Conservation (phyloP, 495 filamentous ascomycete species). For the Aspergillus olivimuriae region DNA sequence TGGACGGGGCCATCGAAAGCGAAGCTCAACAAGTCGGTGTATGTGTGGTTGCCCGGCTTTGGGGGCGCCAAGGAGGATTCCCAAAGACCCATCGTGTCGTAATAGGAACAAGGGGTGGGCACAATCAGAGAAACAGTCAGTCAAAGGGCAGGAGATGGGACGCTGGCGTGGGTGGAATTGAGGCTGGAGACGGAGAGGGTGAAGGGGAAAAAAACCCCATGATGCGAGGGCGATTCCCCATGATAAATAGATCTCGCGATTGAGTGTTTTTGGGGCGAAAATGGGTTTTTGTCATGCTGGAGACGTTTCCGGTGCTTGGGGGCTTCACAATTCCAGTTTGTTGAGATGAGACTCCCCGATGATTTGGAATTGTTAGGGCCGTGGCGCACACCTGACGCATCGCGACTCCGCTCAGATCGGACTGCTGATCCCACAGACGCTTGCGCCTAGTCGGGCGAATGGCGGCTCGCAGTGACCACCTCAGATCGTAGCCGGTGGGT, state of each 20-base stretch:
- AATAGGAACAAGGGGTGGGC: not conserved
- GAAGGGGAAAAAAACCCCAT: not conserved
- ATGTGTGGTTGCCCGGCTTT: constrained; percentile 17
- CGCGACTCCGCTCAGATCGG: constrained; percentile 17
- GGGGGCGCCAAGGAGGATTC: constrained; percentile 20
- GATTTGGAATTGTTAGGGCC: constrained; percentile 22
- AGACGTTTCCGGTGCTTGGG: constrained; percentile 2
- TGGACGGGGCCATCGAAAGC: constrained; percentile 29
- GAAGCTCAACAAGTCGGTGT: constrained; percentile 39
- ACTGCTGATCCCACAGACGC: constrained; percentile 16
- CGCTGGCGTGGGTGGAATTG: not conserved
- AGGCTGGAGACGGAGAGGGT: not conserved
- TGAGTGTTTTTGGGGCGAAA: constrained; percentile 4
- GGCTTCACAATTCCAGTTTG: constrained; percentile 18
- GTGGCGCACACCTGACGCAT: constrained; percentile 15
- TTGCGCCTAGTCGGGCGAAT: constrained; percentile 13
- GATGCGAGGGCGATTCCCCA: too few species aligned
- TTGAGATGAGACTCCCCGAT: constrained; percentile 6
- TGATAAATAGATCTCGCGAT: constrained; percentile 19
- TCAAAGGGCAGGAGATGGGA: not conserved
- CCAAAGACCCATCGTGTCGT: constrained; percentile 29
- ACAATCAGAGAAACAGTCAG: not conserved
- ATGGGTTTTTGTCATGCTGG: constrained; percentile 15
- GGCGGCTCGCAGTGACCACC: constrained; percentile 3
- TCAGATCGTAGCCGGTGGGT: constrained; percentile 17